Evolutionary conservation across 352 stramenopile species (phyloP).

Genomic region (Phytophthora melonis): DNA sequence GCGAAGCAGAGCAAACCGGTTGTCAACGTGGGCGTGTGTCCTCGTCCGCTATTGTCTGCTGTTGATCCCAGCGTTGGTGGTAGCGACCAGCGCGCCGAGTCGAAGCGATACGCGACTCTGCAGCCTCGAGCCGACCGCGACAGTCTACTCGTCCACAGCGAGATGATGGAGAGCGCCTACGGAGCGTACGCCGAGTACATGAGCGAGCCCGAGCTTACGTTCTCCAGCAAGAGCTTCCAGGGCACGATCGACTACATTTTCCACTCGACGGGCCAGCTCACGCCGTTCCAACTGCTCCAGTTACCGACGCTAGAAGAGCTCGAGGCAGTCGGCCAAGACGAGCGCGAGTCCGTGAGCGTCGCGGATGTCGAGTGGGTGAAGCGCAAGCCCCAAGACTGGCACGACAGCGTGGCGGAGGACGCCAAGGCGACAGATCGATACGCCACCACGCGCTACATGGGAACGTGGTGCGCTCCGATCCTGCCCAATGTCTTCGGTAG

Average conservation of each 20-base stretch:
- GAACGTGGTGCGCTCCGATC: conserved; percentile 53
- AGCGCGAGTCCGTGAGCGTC: conserved; percentile 19
- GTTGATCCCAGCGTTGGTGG: conserved; percentile 6
- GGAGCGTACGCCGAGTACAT: conserved; percentile 54
- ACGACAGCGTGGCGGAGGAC: conserved; percentile 40
- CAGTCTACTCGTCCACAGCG: conserved; percentile 59
- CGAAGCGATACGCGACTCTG: conserved; percentile 53
- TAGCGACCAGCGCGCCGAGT: conserved; percentile 22
- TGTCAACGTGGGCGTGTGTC: conserved; percentile 53
- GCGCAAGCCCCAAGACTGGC: conserved; percentile 51
- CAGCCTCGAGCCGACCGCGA: conserved; percentile 52
- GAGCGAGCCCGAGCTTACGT: conserved; percentile 79
- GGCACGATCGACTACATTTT: conserved; percentile 91
- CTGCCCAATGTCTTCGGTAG: conserved; percentile 51
- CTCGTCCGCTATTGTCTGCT: conserved; percentile 38
- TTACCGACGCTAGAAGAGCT: conserved; percentile 61
- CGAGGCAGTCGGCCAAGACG: conserved; percentile 52
- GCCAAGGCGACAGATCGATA: conserved; percentile 12
- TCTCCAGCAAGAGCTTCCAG: conserved; percentile 60
- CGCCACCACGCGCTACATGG: conserved; percentile 52
- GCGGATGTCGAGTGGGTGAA: conserved; percentile 54
- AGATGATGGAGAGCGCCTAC: conserved; percentile 84
- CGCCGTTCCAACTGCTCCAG: conserved; percentile 63
- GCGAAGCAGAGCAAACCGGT: conserved; percentile 40
- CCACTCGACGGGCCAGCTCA: conserved; percentile 62